Conservation (phyloP, 495 filamentous ascomycete genomes). For the Thermochaetoides thermophila region DNA sequence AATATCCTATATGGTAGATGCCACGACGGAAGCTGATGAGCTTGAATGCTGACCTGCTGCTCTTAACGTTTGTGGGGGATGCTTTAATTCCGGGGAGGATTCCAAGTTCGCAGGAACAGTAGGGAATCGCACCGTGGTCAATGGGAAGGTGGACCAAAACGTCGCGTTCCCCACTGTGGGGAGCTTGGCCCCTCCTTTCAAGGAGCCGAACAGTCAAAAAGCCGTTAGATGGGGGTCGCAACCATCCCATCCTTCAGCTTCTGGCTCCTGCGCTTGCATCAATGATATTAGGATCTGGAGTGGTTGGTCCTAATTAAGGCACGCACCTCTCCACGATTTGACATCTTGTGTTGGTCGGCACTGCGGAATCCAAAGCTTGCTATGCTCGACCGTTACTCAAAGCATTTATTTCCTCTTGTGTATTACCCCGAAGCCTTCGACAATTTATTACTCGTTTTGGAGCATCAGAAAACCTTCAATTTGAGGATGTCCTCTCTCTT, state of each 20-base stretch:
- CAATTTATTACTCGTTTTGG: constrained; percentile 44
- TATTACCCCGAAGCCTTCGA: constrained; percentile 28
- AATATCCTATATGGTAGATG: constrained; percentile 3
- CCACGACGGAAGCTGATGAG: neutral
- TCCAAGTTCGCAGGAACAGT: neutral
- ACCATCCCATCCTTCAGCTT: no score
- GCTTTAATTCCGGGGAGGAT: neutral
- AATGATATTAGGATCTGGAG: no score
- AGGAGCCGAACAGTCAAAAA: no score
- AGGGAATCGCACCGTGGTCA: no score
- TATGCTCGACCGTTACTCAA: constrained; percentile 6
- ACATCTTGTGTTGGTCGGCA: neutral
- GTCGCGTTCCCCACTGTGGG: no score
- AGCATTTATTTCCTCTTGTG: constrained; percentile 23
- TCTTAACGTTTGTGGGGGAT: neutral
- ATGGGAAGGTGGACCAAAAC: no score
- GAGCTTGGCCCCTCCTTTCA: no score
- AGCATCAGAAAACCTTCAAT: constrained; percentile 39
- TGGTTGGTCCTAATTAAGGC: no score
- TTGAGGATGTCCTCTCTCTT: constrained; percentile 60
- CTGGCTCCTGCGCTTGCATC: no score
- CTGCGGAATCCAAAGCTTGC: neutral
- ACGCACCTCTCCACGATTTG: no score
- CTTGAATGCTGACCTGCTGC: neutral
- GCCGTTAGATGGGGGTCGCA: no score